phyloP scores from a whole-genome alignment of 345 rosid genomes.

The Erysimum cheiranthoides region DNA sequence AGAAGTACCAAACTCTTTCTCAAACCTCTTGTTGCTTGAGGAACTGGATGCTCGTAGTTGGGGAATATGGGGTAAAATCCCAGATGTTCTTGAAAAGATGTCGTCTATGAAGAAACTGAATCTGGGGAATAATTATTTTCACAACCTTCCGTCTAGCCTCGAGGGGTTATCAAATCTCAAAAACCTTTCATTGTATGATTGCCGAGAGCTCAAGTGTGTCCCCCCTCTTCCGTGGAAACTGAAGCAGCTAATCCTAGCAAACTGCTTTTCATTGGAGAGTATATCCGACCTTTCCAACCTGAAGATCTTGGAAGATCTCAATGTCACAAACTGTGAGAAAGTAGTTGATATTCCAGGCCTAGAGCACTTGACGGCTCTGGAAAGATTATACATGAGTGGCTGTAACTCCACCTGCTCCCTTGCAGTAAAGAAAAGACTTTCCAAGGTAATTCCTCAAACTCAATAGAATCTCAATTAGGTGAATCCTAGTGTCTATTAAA shows the following conservation, averaged over 20 bases:
- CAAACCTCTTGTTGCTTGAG: constrained; percentile 39
- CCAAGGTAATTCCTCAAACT: constrained; percentile 19
- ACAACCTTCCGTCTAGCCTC: constrained; percentile 37
- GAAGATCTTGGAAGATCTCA: constrained; percentile 2
- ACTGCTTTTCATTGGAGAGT: constrained; percentile 40
- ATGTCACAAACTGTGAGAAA: constrained; percentile 37
- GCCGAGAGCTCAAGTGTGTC: constrained; percentile 43
- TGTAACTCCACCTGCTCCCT: neutral
- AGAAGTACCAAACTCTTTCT: constrained; percentile 35
- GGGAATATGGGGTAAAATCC: constrained; percentile 35
- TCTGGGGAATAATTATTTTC: constrained; percentile 37
- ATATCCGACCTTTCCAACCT: constrained; percentile 31
- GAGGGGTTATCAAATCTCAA: constrained; percentile 24
- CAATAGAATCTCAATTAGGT: neutral
- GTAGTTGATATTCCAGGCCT: constrained; percentile 39
- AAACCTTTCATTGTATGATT: constrained; percentile 37
- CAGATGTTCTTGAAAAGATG: constrained; percentile 33
- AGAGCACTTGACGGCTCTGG: constrained; percentile 17
- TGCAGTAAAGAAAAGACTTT: constrained; percentile 34
- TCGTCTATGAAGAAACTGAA: constrained; percentile 16
- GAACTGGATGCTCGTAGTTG: constrained; percentile 44
- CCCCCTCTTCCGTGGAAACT: constrained; percentile 37
- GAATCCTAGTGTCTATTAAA: neutral
- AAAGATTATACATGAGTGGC: constrained; percentile 32
- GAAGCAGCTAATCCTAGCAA: constrained; percentile 36